Evolutionary conservation across 495 filamentous ascomycete species (phyloP).

Genomic region (Neurospora sp.): DNA sequence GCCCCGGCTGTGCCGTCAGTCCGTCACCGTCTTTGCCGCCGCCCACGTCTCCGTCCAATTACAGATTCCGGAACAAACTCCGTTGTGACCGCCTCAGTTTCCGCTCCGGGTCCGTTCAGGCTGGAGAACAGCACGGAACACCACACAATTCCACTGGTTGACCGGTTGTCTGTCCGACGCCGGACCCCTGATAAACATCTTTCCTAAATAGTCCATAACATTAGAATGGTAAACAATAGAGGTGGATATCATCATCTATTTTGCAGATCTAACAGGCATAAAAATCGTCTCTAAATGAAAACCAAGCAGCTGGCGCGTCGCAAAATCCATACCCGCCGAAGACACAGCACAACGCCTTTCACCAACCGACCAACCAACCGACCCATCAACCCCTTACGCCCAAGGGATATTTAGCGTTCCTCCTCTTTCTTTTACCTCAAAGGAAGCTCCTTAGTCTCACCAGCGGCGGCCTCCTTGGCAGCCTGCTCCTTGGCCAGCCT

Average conservation of each 20-base stretch:
- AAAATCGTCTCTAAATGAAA: neutral
- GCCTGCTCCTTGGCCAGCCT: slow-evolving; percentile 19
- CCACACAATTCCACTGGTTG: neutral
- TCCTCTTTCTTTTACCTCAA: neutral
- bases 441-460: neutral
- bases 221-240: neutral
- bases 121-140: neutral
- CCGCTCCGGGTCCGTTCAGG: neutral
- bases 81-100: neutral
- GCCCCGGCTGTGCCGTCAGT: neutral
- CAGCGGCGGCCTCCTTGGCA: slow-evolving; percentile 11
- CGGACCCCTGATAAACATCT: neutral
- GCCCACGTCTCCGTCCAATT: neutral
- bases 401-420: neutral
- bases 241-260: neutral
- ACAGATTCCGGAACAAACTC: neutral
- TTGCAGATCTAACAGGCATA: neutral
- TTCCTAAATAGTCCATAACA: neutral
- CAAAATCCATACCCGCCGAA: neutral
- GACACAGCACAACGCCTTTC: neutral
- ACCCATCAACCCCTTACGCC: neutral
- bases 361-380: neutral
- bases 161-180: neutral
- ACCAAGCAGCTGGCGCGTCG: neutral
- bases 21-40: neutral